Evolutionary conservation across 345 rosid genomes (phyloP).

Genomic region (Citrus maxima): DNA sequence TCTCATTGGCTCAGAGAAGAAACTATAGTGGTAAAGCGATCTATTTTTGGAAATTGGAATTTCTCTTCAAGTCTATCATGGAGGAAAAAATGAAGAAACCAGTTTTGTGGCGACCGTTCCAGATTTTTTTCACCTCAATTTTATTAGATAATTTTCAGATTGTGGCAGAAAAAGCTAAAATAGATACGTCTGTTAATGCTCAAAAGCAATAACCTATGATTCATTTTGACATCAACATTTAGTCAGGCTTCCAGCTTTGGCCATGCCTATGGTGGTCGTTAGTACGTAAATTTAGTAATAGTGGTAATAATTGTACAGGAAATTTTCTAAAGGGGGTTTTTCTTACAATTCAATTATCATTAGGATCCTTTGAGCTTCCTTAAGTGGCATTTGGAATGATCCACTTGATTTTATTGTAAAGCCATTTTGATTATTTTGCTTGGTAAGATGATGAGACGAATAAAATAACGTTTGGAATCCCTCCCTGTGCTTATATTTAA

Average conservation of each 20-base stretch:
- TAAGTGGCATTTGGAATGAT: too few species aligned
- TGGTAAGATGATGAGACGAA: too few species aligned
- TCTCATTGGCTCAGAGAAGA: background rate
- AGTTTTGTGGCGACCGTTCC: background rate
- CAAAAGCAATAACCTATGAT: background rate
- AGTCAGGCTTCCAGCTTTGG: background rate
- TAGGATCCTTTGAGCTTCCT: too few species aligned
- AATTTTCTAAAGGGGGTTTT: background rate
- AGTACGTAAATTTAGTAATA: constrained; percentile 11
- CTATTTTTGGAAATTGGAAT: background rate
- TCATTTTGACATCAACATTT: background rate
- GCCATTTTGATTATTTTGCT: too few species aligned
- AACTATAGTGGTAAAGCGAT: background rate
- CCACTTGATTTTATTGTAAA: too few species aligned
- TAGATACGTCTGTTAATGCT: background rate
- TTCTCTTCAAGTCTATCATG: background rate
- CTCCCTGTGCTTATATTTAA: too few species aligned
- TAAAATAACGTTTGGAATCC: too few species aligned
- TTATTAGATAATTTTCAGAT: background rate
- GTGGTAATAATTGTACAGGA: constrained; percentile 21
- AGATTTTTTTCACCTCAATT: background rate
- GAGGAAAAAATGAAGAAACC: background rate
- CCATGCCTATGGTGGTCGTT: background rate
- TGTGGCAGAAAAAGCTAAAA: background rate
- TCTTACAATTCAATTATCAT: background rate